phyloP scores from a whole-genome alignment of 2,329 filamentous ascomycete genomes.

The Fusarium succisae region DNA sequence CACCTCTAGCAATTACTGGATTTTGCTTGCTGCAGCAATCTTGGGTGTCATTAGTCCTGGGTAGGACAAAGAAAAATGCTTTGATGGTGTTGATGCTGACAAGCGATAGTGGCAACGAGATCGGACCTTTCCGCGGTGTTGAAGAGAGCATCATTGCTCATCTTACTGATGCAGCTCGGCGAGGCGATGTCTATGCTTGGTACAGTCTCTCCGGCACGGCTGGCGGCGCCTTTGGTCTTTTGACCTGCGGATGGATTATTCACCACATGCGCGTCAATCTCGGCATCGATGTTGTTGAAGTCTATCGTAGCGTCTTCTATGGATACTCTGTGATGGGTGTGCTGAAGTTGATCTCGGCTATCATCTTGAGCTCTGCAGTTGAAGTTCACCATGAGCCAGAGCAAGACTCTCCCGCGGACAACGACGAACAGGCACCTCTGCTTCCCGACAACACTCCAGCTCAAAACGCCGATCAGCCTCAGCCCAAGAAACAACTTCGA shows the following conservation, averaged over 20 bases:
- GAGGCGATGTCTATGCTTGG: conserved; percentile 70
- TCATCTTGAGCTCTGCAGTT: conserved; percentile 58
- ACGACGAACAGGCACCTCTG: conserved; percentile 42
- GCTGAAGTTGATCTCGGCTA: conserved; percentile 63
- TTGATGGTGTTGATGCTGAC: not conserved
- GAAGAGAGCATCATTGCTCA: conserved; percentile 70
- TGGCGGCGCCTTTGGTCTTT: conserved; percentile 68
- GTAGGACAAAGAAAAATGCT: conserved; percentile 29
- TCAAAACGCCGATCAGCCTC: not conserved
- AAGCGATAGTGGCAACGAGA: conserved; percentile 65
- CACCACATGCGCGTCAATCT: conserved; percentile 55
- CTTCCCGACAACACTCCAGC: conserved; percentile 1
- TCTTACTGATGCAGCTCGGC: conserved; percentile 55
- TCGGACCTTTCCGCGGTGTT: conserved; percentile 69
- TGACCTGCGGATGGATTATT: conserved; percentile 68
- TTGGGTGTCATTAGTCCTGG: conserved; percentile 70
- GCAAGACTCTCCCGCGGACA: not conserved
- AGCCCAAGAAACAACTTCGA: conserved; percentile 50
- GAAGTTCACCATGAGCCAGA: conserved; percentile 47
- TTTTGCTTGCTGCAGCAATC: conserved; percentile 65
- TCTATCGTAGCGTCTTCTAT: conserved; percentile 65
- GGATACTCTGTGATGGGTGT: conserved; percentile 55
- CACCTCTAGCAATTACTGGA: conserved; percentile 62
- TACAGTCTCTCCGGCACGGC: conserved; percentile 67
- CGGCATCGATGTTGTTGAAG: conserved; percentile 55